Percentiles rank a stretch among this genome's conserved stretches.
Evolutionary conservation across 2,329 filamentous ascomycete species (phyloP).

Genomic region (Colletotrichum sp.): DNA sequence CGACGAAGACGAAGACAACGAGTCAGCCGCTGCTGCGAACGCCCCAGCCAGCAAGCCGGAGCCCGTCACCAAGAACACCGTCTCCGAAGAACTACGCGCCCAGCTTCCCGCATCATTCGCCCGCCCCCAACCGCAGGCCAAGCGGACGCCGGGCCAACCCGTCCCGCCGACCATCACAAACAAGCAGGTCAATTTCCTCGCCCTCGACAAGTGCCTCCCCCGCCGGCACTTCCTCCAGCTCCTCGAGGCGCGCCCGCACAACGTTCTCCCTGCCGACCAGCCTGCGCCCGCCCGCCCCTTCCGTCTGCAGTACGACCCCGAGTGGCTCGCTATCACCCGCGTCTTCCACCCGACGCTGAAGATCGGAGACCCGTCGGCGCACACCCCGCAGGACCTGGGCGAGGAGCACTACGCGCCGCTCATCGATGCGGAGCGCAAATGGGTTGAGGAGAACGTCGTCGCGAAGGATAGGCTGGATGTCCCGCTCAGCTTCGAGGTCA

Average conservation of each 20-base stretch:
- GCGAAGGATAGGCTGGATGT: conserved; percentile 66
- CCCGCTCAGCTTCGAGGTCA: conserved; percentile 78
- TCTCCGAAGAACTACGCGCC: conserved; percentile 70
- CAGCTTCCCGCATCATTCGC: conserved; percentile 81
- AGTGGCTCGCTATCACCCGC: conserved; percentile 94
- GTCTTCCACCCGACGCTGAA: conserved; percentile 72
- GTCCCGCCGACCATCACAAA: conserved; percentile 79
- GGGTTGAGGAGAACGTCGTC: conserved; percentile 82
- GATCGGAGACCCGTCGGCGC: conserved; percentile 64
- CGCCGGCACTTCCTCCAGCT: conserved; percentile 84
- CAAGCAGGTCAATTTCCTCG: conserved; percentile 80
- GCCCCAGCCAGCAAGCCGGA: background rate
- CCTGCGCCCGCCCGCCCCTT: conserved; percentile 49
- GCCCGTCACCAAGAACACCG: conserved; percentile 30
- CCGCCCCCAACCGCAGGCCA: conserved; percentile 38
- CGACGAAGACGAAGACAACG: conserved; percentile 64
- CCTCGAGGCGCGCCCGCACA: conserved; percentile 60
- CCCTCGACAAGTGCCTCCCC: conserved; percentile 89
- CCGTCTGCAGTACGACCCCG: conserved; percentile 81
- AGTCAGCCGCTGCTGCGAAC: conserved; percentile 26
- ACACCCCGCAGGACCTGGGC: conserved; percentile 65
- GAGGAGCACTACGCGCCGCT: conserved; percentile 70
- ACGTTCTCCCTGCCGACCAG: background rate
- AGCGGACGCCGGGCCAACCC: conserved; percentile 59
- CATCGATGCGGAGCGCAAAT: conserved; percentile 74